Conservation (phyloP, 169 alveolate species). For the Blepharisma undulans region DNA sequence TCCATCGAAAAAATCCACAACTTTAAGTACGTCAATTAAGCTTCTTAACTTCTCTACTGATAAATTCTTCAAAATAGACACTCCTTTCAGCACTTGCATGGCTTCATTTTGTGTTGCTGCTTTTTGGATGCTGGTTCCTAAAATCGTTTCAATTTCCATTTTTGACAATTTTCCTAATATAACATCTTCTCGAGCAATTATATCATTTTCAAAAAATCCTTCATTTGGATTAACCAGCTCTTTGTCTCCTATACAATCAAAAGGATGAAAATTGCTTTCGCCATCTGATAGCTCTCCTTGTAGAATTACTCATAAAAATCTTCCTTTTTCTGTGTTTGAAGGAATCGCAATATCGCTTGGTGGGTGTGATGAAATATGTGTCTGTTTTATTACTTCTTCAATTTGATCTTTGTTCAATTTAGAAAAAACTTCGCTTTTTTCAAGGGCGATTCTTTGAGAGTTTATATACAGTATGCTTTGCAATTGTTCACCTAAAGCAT, state of each 20-base stretch:
- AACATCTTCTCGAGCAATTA: background rate
- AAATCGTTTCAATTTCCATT: background rate
- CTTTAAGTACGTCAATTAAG: background rate
- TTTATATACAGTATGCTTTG: constrained; percentile 47
- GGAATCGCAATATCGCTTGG: background rate
- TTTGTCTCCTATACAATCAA: constrained; percentile 17
- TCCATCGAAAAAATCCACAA: background rate
- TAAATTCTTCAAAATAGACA: background rate
- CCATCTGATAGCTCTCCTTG: constrained; percentile 3
- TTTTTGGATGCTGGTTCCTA: background rate
- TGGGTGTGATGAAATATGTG: background rate
- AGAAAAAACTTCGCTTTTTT: constrained; percentile 34
- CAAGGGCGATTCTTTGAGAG: constrained; percentile 45
- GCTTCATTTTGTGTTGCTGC: background rate
- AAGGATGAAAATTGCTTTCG: background rate
- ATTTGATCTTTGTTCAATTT: background rate
- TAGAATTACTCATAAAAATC: background rate
- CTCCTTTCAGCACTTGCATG: background rate
- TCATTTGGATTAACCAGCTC: background rate
- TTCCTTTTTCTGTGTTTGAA: background rate
- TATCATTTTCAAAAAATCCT: background rate
- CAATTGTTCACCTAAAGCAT: constrained; percentile 52
- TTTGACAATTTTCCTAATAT: background rate
- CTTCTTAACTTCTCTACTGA: background rate
- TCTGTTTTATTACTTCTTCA: background rate